Conservation (phyloP, 768 basidiomycete species). For the Gymnopilus junonius region DNA sequence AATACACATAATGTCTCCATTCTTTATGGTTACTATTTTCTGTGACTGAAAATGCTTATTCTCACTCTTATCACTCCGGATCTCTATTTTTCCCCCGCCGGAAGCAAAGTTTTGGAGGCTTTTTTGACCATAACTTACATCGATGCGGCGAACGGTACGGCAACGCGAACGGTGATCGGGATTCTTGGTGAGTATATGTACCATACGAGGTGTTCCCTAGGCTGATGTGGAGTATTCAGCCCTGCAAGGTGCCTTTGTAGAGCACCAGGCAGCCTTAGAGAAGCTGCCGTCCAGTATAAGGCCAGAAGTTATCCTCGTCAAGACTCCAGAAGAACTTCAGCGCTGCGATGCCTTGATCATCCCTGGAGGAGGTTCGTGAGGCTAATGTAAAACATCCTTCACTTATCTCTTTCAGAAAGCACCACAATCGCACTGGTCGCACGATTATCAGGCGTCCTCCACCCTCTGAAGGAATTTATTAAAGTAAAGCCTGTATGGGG, state of each 20-base stretch:
- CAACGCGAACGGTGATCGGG: constrained; percentile 38
- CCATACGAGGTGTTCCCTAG: background rate
- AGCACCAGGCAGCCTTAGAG: constrained; percentile 78
- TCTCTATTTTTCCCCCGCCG: constrained; percentile 2
- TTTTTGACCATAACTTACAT: background rate
- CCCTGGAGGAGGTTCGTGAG: constrained; percentile 79
- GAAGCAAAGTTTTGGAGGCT: background rate
- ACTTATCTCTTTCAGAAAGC: constrained; percentile 59
- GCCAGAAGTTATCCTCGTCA: constrained; percentile 62
- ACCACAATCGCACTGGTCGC: constrained; percentile 89
- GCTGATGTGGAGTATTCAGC: constrained; percentile 49
- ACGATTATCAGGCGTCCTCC: constrained; percentile 72
- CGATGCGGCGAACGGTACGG: constrained; percentile 4
- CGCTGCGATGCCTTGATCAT: constrained; percentile 87
- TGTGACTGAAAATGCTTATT: background rate
- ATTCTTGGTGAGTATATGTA: constrained; percentile 50
- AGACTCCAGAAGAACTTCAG: constrained; percentile 73
- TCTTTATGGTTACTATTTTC: background rate
- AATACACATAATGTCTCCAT: background rate
- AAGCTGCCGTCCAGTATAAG: constrained; percentile 50
- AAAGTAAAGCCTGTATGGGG: constrained; percentile 85
- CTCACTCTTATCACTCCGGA: constrained; percentile 4
- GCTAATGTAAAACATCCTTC: background rate
- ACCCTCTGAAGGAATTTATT: constrained; percentile 80
- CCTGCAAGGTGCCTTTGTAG: constrained; percentile 90